Conservation (phyloP, 352 stramenopile species). For the Globisporangium yorkense region DNA sequence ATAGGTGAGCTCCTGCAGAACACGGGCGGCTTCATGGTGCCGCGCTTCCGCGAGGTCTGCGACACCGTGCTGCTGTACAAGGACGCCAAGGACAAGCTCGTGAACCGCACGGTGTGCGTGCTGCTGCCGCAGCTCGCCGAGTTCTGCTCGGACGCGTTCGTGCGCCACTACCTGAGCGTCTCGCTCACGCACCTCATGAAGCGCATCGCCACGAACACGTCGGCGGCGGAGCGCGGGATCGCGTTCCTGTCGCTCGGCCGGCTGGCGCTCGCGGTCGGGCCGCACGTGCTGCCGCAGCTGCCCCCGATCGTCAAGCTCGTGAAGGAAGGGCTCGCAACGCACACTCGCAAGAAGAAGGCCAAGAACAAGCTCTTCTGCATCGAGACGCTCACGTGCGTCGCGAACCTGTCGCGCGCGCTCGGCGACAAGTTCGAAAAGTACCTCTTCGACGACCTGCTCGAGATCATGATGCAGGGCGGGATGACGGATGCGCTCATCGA, state of each 20-base stretch:
- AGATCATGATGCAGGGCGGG: slow-evolving; percentile 86
- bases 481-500: slow-evolving; percentile 93
- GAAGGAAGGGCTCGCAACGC: slow-evolving; percentile 61
- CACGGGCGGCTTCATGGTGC: slow-evolving; percentile 95
- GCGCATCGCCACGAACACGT: slow-evolving; percentile 54
- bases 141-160: slow-evolving; percentile 91
- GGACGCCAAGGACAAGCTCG: slow-evolving; percentile 80
- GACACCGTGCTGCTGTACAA: slow-evolving; percentile 92
- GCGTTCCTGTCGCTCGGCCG: slow-evolving; percentile 92
- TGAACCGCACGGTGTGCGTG: slow-evolving; percentile 75
- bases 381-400: slow-evolving; percentile 77
- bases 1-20: slow-evolving; percentile 93
- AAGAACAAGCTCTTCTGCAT: slow-evolving; percentile 81
- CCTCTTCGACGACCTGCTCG: slow-evolving; percentile 62
- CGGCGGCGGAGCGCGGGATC: slow-evolving; percentile 59
- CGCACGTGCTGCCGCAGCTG: slow-evolving; percentile 82
- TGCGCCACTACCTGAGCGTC: slow-evolving; percentile 89
- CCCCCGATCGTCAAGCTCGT: slow-evolving; percentile 74
- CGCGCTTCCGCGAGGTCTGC: slow-evolving; percentile 95
- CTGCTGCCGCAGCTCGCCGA: slow-evolving; percentile 92
- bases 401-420: slow-evolving; percentile 62
- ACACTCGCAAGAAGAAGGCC: slow-evolving; percentile 35
- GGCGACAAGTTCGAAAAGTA: slow-evolving; percentile 62
- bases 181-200: slow-evolving; percentile 83
- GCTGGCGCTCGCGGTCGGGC: slow-evolving; percentile 86